Evolutionary conservation across 2,329 filamentous ascomycete species (phyloP).

Genomic region (Ophiostoma sp.): DNA sequence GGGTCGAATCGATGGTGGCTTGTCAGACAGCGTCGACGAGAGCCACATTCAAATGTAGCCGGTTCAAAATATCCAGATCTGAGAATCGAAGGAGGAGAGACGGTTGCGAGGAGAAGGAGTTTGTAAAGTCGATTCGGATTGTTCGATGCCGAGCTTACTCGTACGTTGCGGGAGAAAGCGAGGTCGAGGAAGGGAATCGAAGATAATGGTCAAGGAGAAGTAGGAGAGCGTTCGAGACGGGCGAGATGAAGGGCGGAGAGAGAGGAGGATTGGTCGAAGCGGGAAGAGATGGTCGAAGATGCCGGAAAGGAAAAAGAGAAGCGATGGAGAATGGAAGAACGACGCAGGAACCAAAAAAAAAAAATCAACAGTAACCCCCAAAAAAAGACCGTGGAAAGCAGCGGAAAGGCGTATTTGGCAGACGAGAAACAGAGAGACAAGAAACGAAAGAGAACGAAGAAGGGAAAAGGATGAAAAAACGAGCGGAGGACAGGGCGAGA

Average conservation of each 20-base stretch:
- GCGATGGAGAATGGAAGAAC: neutral
- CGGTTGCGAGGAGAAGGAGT: neutral
- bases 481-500: constrained; percentile 15
- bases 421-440: neutral
- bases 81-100: no score
- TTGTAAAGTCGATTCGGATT: neutral
- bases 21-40: constrained; percentile 26
- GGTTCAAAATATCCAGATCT: constrained; percentile 20
- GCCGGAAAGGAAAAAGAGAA: constrained; percentile 9
- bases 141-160: neutral
- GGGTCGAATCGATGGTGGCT: constrained; percentile 6
- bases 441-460: constrained; percentile 5
- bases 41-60: constrained; percentile 24
- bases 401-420: neutral
- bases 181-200: neutral
- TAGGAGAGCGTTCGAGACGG: neutral
- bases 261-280: neutral
- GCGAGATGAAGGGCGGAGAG: neutral
- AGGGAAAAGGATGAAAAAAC: neutral
- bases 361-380: neutral
- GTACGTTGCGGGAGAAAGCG: neutral
- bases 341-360: neutral
- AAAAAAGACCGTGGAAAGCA: constrained; percentile 3
- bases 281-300: neutral
- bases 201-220: neutral